Evolutionary conservation across 371 early-diverging fungal genomes (phyloP), one percentile per base, ranked within the genome.

Genomic region (Cokeromyces recurvatus): DNA sequence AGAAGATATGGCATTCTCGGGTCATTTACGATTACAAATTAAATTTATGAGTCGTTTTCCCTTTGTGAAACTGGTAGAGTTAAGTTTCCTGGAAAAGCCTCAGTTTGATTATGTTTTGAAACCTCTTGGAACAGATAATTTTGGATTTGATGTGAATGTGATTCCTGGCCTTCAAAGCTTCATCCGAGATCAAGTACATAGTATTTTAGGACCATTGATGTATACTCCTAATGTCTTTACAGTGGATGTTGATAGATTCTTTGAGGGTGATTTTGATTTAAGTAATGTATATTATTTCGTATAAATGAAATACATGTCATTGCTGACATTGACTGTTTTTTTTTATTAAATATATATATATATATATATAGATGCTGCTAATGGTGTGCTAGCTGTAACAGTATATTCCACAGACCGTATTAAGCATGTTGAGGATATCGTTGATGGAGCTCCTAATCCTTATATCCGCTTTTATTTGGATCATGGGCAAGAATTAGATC

Each of bases 81-180:
- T 93, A 35, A 84, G 88, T 49, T 92, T 99, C 59, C 58, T 94
- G 53, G 87, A 91, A 52, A 78, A 81, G 12, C 99, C 99, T 16
- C 59, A 72, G 9, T 81, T 99, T 48, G 95, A 97, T 66, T 99
- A 96, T 74, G 84, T 84, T 15, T 82, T 99, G 22, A 89, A 94
- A 61, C 99, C 99, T 0, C 66, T 89, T 62, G 85, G 98, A 65
- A 84, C 86, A 68, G 81, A 98, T 47, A 89, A 89, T 10, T 83
- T 85, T 71, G 86, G 91, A 22, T 77, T 91, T 48, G 91, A 91
- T 68, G 86, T 91, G 51, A 85, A 82, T 34, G 71, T 88, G 79
- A 80, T 91, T 42, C 92, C 92, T 15, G 93, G 92, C 8, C 62
- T 94, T 53, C 81, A 78, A 38, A 73, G 82, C 4, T 90, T 92